Base-by-base conservation (phyloP, 2,329 filamentous ascomycete species). In the Annulohypoxylon truncatum region DNA sequence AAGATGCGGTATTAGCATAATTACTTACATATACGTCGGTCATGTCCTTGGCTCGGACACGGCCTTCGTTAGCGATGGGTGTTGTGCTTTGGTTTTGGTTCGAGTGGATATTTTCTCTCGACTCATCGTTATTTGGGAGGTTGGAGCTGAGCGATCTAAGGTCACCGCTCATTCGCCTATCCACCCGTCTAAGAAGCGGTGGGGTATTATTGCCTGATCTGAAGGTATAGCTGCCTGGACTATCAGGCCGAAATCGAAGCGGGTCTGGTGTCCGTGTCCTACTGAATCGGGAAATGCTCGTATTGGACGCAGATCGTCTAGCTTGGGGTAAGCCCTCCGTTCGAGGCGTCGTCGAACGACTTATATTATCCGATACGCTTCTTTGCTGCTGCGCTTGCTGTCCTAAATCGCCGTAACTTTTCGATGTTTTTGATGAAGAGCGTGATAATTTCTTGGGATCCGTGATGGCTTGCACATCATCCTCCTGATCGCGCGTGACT, bases 1-100 rank as follows among this genome's bases (percentile, higher is more conserved):
- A 31, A 51, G 44, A 58, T 40, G 18, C 38, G 38, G 38, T 42
- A 51, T 26, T 2, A 38, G 18, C 12, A 63, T 35, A 46, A 58
- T 35, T 57, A 92, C 93, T 91, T 88, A 97, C 94, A 83, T 92
- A 97, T 82, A 97, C 90, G 85, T 97, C 93, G 79, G 92, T 86
- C 93, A 97, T 97, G 82, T 90, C 91, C 84, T 89, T 91, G 77
- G 90, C 83, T 79, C 92, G 92, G 82, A 88, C 90, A 82, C 93
- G 94, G 83, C 92, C 92, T 86, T 94, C 93, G 83, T 95, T 94
- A 80, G 90, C 92, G 81, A 93, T 86, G 75, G 93, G 92, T 77
- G 90, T 91, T 72, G 77, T 77, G 69, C 67, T 78, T 60, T 75
- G 70, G 15, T 48, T 50, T n/a, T 61, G 63, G 60, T 46, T 57